Evolutionary conservation across 805 yeast genomes (phyloP), one percentile per base, ranked within the genome.

Genomic region (Candida montana): DNA sequence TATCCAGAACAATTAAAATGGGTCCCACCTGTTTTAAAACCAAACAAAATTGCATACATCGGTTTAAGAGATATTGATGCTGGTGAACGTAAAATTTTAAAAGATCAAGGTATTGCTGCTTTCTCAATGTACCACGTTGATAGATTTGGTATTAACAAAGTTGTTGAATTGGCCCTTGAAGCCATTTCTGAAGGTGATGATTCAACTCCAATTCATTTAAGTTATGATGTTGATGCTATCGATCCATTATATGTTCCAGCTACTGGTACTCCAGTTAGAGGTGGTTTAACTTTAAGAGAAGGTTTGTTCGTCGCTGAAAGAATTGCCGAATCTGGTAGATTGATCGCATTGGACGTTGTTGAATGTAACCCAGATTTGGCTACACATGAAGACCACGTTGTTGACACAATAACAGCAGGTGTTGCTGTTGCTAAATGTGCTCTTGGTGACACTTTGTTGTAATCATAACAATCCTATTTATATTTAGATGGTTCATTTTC

Each of bases 261-360:
- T 31, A 91, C 99, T 1, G 99, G 99, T 41, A 93, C 99, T 1
- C 91, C 97, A 33, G 99, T 91, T 13, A 81, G 95, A 62, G 98
- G 98, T 50, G 99, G 99, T 4, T 71, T 91, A 50, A 82, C 96
- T 8, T 74, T 91, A 63, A 78, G 99, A 67, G 99, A 91, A 66
- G 97, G 96, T 37, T 74, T 93, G 61, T 91, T 83, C 60, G 65
- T 91, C 40, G 93, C 90, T 46, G 99, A 91, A 67, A 93, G 91
- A 50, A 71, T 90, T 27, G 96, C 96, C 8, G 87, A 79, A 56
- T 77, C 95, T 21, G 96, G 96, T n/a, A 77, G 80, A 51, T 74
- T 91, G 48, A 81, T 81, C 10, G 93, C 95, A 11, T 68, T 91
- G 63, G 99, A 91, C 61, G 77, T 91, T 33, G 97, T 91, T 21